A percentile compares a stretch with the other conserved stretches of the same genome.
These are phyloP conservation scores for Lentinus brumalis DNA, from an alignment of 768 basidiomycete genomes.

Conservation along the genomic window DNA sequence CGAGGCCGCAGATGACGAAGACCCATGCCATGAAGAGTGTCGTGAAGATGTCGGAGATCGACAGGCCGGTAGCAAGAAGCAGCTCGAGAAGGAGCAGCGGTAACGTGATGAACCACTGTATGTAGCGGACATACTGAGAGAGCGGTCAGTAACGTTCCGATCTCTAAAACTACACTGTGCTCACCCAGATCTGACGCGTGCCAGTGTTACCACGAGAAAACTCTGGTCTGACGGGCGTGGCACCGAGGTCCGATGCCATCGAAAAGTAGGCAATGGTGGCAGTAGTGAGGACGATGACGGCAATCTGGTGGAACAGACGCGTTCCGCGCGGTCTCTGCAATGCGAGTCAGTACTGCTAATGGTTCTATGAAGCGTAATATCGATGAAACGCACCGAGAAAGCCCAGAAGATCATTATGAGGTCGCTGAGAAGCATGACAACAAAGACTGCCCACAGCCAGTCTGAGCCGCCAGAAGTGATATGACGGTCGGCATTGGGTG, in stretches of 20 bases:
- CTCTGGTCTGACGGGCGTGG: constrained; percentile 45
- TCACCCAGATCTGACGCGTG: constrained; percentile 47
- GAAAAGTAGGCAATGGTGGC: constrained; percentile 51
- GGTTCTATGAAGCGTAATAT: background rate
- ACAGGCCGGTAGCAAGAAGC: constrained; percentile 47
- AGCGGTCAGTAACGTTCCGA: background rate
- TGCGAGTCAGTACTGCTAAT: background rate
- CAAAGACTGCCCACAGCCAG: constrained; percentile 59
- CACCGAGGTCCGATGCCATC: constrained; percentile 61
- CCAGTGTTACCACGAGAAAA: constrained; percentile 34
- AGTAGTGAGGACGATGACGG: constrained; percentile 47
- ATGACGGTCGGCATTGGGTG: constrained; percentile 36
- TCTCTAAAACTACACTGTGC: background rate
- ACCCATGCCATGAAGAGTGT: constrained; percentile 49
- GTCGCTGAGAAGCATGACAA: constrained; percentile 48
- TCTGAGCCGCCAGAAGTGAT: constrained; percentile 50
- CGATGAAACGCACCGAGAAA: constrained; percentile 31
- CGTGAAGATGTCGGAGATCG: constrained; percentile 50
- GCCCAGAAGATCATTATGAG: constrained; percentile 42
- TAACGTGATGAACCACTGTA: constrained; percentile 59
- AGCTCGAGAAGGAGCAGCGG: constrained; percentile 51
- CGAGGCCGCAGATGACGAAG: constrained; percentile 46
- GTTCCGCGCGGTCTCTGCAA: constrained; percentile 40
- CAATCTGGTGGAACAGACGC: constrained; percentile 53
- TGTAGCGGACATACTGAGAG: constrained; percentile 51